Base-by-base conservation (phyloP, 2,329 filamentous ascomycete species). In the Gaeumannomyces sp. region DNA sequence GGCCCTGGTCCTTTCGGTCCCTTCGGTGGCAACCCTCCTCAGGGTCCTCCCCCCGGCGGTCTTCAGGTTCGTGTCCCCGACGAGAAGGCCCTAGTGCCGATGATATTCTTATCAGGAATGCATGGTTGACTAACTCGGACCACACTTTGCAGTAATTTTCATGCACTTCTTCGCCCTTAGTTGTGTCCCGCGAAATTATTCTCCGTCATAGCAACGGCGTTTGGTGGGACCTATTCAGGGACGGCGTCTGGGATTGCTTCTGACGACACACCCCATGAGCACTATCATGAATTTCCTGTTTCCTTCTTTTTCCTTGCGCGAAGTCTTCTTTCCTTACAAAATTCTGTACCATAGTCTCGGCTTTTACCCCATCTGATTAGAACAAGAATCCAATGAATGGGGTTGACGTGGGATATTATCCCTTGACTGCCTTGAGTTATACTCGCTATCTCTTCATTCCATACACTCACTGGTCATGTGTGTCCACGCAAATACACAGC, bases 21-120 rank as follows among this genome's bases (percentile, higher is more conserved):
- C 67, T 83, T 81, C 71, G 79, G 79, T 63, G 80, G 77, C 68
- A 76, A 76, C 69, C 75, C 75, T 65, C 77, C 79, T 27, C 80
- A 81, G 70, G 79, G 78, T 53, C 78, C 71, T 59, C 75, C 73
- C 60, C 71, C 69, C 22, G 65, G 67, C 62, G 67, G 68, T 57
- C 65, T 71, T 61, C 70, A 71, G 67, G 67, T 60, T 27, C 4
- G 35, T 53, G 59, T 16, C 22, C 27, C 27, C 50, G 3, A 53
- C 28, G 7, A 28, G 25, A n/a, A 22, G 29, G 22, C 53, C 56
- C 4, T 50, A 33, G 31, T 19, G 50, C 60, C 35, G 13, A 45
- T 35, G 22, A 28, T 13, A 13, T 28, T 10, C 60, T 27, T 28
- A n/a, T 16, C n/a, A 50, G 8, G 16, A 25, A 45, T 29, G n/a